Conservation (phyloP, 768 basidiomycete species). For the Pholiota microspora region DNA sequence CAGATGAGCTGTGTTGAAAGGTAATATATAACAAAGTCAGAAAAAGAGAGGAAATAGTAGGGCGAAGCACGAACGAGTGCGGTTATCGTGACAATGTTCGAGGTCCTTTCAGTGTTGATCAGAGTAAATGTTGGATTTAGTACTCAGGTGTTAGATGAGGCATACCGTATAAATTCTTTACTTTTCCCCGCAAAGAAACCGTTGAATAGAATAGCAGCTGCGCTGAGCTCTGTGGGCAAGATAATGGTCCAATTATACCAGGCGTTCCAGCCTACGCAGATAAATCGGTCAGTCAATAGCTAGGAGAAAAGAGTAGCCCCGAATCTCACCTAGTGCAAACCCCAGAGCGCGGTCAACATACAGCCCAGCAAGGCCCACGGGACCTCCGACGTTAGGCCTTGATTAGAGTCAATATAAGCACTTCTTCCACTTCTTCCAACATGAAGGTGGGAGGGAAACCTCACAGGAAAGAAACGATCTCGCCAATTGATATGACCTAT, state of each 20-base stretch:
- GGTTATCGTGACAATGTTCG: conserved; percentile 13
- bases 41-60: no score
- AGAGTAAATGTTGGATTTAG: no score
- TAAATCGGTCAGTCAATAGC: conserved; percentile 14
- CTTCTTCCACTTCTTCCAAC: not conserved
- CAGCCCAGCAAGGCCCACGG: conserved; percentile 24
- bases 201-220: conserved; percentile 15
- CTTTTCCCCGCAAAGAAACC: conserved; percentile 13
- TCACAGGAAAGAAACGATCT: conserved; percentile 24
- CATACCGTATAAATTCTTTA: conserved; percentile 7
- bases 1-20: conserved; percentile 7
- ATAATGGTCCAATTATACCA: conserved; percentile 23
- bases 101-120: conserved; percentile 1
- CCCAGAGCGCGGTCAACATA: conserved; percentile 35
- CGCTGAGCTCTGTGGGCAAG: conserved; percentile 16
- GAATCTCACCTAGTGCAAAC: conserved; percentile 35
- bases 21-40: no score
- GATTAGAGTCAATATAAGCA: not conserved
- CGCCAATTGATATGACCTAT: conserved; percentile 23
- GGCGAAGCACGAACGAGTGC: conserved; percentile 8
- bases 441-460: not conserved
- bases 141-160: not conserved
- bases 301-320: conserved; percentile 21
- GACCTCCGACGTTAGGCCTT: conserved; percentile 25
- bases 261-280: conserved; percentile 31